These are phyloP conservation scores for Xylaria flabelliformis DNA, from an alignment of 495 filamentous ascomycete genomes.

Conservation along the genomic window DNA sequence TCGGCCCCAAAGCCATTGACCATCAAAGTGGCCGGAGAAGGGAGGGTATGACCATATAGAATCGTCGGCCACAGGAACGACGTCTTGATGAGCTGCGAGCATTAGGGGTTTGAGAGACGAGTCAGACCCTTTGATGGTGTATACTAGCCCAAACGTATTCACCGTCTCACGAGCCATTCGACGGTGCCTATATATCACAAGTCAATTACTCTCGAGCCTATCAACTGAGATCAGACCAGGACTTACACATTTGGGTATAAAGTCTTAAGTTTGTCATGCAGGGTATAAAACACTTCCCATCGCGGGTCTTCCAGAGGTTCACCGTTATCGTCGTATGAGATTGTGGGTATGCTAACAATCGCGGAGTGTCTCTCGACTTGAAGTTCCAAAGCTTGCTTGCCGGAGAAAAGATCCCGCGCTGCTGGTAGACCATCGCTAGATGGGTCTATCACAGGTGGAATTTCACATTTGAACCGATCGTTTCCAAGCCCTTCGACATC, in stretches of 20 bases:
- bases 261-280: slow-evolving; percentile 39
- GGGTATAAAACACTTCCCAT: slow-evolving; percentile 46
- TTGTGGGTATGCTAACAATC: slow-evolving; percentile 45
- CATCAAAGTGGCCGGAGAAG: slow-evolving; percentile 66
- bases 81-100: slow-evolving; percentile 70
- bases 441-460: slow-evolving; percentile 38
- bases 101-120: slow-evolving; percentile 62
- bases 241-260: slow-evolving; percentile 46
- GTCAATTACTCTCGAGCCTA: not conserved
- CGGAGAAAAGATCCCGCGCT: slow-evolving; percentile 41
- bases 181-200: slow-evolving; percentile 35
- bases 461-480: slow-evolving; percentile 37
- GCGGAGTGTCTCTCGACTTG: slow-evolving; percentile 45
- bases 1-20: slow-evolving; percentile 68
- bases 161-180: slow-evolving; percentile 56
- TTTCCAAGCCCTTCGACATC: slow-evolving; percentile 14
- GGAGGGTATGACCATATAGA: slow-evolving; percentile 68
- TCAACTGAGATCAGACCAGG: not conserved
- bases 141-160: slow-evolving; percentile 67
- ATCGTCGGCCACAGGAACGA: slow-evolving; percentile 65
- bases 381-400: slow-evolving; percentile 38
- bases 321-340: slow-evolving; percentile 45
- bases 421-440: slow-evolving; percentile 41
- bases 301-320: slow-evolving; percentile 43
- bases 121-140: slow-evolving; percentile 63